These are phyloP conservation scores for Caryocar brasiliense DNA, from an alignment of 441 rosid genomes.

Conservation along the genomic window DNA sequence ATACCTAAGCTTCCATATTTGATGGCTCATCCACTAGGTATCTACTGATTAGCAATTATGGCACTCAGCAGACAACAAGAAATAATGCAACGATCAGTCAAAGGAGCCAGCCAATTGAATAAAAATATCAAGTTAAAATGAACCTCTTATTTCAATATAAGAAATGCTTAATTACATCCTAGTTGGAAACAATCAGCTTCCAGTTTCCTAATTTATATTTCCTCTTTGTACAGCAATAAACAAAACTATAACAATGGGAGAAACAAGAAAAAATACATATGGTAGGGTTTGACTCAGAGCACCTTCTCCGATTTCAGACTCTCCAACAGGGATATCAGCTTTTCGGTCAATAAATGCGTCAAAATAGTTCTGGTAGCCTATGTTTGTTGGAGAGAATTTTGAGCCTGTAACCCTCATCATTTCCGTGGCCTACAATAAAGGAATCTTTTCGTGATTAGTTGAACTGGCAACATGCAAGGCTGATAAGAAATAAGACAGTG, in stretches of 20 bases:
- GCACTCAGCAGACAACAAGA: no score
- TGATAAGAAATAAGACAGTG: not conserved
- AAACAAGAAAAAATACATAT: slow-evolving; percentile 49
- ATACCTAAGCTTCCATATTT: no score
- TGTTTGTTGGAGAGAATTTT: slow-evolving; percentile 22
- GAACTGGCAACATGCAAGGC: not conserved
- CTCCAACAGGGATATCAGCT: slow-evolving; percentile 18
- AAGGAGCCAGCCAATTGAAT: no score
- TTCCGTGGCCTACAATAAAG: slow-evolving; percentile 62
- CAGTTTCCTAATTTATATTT: slow-evolving; percentile 19
- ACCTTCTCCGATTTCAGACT: slow-evolving; percentile 25
- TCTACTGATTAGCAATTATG: no score
- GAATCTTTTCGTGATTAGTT: not conserved
- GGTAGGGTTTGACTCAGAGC: slow-evolving; percentile 47
- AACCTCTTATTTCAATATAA: not conserved
- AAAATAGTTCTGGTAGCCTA: slow-evolving; percentile 56
- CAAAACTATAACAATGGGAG: slow-evolving; percentile 58
- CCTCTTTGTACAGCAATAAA: slow-evolving; percentile 45
- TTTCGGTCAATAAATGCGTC: slow-evolving; percentile 56
- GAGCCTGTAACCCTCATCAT: slow-evolving; percentile 57
- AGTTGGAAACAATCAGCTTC: slow-evolving; percentile 7
- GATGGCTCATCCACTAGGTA: no score
- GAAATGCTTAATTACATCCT: not conserved
- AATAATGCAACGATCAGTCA: no score
- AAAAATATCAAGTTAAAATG: no score